Base-by-base conservation (phyloP, 2,329 filamentous ascomycete species). In the Teratosphaeria nubilosa region DNA sequence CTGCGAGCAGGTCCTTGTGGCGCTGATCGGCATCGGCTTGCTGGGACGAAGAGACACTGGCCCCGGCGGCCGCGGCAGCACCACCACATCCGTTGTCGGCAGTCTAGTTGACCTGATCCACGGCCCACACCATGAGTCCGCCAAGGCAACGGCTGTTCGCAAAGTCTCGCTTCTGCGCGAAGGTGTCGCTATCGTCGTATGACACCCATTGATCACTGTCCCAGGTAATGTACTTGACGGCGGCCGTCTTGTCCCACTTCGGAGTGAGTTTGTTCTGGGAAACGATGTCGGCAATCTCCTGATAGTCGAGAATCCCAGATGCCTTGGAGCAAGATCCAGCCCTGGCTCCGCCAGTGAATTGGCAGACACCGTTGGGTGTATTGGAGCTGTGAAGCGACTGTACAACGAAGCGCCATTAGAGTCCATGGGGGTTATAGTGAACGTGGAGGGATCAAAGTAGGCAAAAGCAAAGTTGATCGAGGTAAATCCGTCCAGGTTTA, bases 141-240 rank as follows among this genome's bases (percentile, higher is more conserved):
- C 68, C 68, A 1, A 76, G 59, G 27, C 74, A 72, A 1, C 51
- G 51, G 1, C 55, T 54, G 37, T 70, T 70, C 1, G 73, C 73
- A 20, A 58, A 73, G 5, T 72, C 65, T 0, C 65, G 59, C 58
- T 75, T 76, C 31, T 64, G 55, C 52, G 67, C 61, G 20, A 72
- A 64, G 3, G 75, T 77, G 4, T 70, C 60, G 0, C 50, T 56
- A 58, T 77, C 73, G 58, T 77, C 74, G 56, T 71, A 77, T 1
- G 68, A 70, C 13, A 76, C 67, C 73, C 74, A 77, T 59, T 77
- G 73, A 25, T 72, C 62, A 2, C 55, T 55, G 16, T 69, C 65
- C 56, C 63, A 76, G 2, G 64, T 53, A 13, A 75, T 62, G 55
- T 72, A 65, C 58, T 74, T 73, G 51, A 73, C 67, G 4, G 64